Base-by-base conservation (phyloP, 2,329 filamentous ascomycete genomes). In the Chaetothyriales sp. region DNA sequence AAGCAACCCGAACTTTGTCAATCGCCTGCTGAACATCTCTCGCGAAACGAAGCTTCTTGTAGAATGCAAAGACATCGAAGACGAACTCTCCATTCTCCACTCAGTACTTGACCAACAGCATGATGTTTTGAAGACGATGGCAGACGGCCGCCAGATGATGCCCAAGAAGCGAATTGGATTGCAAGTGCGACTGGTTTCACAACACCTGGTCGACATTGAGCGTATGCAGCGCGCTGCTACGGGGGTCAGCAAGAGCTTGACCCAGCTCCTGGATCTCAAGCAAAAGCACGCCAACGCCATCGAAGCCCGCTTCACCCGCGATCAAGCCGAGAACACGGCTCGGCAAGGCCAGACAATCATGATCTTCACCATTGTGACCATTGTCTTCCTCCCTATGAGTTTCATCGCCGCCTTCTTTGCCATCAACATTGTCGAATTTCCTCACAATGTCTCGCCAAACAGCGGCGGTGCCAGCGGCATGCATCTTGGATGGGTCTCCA, bases 241-340 rank as follows among this genome's bases (percentile, higher is more conserved):
- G 52, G 72, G 75, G 19, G 77, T 82, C 54, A 82, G 82, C 60
- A 67, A 73, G 44, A 76, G 73, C 52, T 73, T 83, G 45, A 80
- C 76, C 0, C 76, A 83, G 57, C 67, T 84, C 4, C 73, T 85
- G 0, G 81, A 84, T 56, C 71, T 83, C 1, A 85, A 85, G 60
- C 81, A 85, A 59, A 83, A 83, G 63, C 80, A 84, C 53, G 80
- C 79, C 56, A 84, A 83, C 64, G 79, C 78, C 0, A 76, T 82
- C 46, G 81, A 84, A 61, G 81, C 57, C 22, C 46, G 55, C 7
- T 57, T 69, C 52, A 65, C 67, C 2, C 66, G 69, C 19, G 77
- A 82, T 48, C 79, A 82, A 63, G 80, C 81, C 0, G 73, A 77
- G 2, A 76, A 77, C 1, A 81, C 80, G 0, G 77, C 78, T 0